Evolutionary conservation across 2,329 filamentous ascomycete species (phyloP).

Genomic region (Alternaria atra): DNA sequence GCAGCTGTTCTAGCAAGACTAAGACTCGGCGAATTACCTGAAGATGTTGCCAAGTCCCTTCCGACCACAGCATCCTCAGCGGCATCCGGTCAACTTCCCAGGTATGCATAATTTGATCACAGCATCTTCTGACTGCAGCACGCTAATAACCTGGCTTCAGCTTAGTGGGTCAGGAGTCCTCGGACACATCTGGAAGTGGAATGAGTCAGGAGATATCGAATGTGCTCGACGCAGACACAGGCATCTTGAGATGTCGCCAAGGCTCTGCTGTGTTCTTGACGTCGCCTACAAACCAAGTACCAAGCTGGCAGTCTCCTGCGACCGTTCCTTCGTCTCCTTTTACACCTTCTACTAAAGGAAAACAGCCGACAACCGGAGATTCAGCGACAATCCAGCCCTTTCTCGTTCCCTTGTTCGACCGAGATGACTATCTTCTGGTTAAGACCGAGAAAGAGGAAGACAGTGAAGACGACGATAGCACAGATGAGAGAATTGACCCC

Average conservation of each 20-base stretch:
- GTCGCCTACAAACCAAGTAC: constrained; percentile 17
- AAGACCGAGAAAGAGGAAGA: constrained; percentile 24
- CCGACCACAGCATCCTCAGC: constrained; percentile 17
- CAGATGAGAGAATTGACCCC: constrained; percentile 22
- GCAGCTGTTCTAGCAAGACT: constrained; percentile 29
- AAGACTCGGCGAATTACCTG: constrained; percentile 29
- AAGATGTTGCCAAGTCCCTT: constrained; percentile 30
- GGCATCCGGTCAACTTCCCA: constrained; percentile 21
- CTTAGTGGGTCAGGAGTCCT: constrained; percentile 31
- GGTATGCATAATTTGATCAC: constrained; percentile 22
- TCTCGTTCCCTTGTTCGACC: constrained; percentile 28
- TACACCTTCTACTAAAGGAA: constrained; percentile 14
- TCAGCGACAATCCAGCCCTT: constrained; percentile 13
- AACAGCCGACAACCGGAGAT: constrained; percentile 8
- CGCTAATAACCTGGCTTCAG: constrained; percentile 25
- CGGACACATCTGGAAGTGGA: constrained; percentile 22
- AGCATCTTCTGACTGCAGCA: constrained; percentile 11
- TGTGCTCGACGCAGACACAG: constrained; percentile 10
- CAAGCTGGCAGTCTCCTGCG: constrained; percentile 13
- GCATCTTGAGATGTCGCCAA: constrained; percentile 8
- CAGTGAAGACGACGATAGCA: constrained; percentile 9
- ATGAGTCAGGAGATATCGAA: constrained; percentile 27
- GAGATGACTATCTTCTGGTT: constrained; percentile 31
- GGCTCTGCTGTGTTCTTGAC: constrained; percentile 19
- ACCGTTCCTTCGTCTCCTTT: constrained; percentile 10